Base-by-base conservation (phyloP, 2,329 filamentous ascomycete genomes). In the Arthrobotrys entomopaga region DNA sequence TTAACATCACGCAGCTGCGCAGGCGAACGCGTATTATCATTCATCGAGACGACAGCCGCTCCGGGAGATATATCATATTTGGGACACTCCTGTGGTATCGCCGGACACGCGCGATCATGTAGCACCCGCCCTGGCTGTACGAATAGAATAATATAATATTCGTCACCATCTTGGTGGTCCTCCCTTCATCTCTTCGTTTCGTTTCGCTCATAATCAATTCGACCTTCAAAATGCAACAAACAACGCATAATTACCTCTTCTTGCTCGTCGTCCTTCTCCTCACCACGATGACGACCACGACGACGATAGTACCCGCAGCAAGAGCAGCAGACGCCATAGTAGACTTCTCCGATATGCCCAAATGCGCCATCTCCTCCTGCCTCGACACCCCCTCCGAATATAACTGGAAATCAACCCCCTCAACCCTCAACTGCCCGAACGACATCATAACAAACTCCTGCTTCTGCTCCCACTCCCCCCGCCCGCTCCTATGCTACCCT, bases 161-260 rank as follows among this genome's bases (percentile, higher is more conserved):
- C n/a, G n/a, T n/a, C n/a, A n/a, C n/a, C n/a, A n/a, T n/a, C n/a
- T n/a, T n/a, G n/a, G n/a, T n/a, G n/a, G 10, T 34, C 29, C 29
- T 5, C 6, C 5, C 29, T 10, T 34, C 10, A 10, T 34, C 10
- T 34, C 10, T 34, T 7, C 29, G 10, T 34, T 10, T 34, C 29
- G 29, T 34, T 5, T 34, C 5, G 3, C 29, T 1, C 7, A 34
- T 34, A 34, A 7, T 29, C 10, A 34, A 7, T 10, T 34, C 29
- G 10, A 34, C 24, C 22, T 24, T 20, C 19, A 70, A 70, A 70
- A 70, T 70, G 65, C 65, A 70, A 70, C 65, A 70, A 16, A 38
- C 65, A 70, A 70, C 65, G 34, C 65, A 70, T 34, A n/a, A 58
- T n/a, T 15, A 20, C 34, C 1, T 52, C 16, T 13, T 56, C 38